phyloP scores from a whole-genome alignment of 1,284 basidiomycete genomes.

The Fistulinella cinereoalba region DNA sequence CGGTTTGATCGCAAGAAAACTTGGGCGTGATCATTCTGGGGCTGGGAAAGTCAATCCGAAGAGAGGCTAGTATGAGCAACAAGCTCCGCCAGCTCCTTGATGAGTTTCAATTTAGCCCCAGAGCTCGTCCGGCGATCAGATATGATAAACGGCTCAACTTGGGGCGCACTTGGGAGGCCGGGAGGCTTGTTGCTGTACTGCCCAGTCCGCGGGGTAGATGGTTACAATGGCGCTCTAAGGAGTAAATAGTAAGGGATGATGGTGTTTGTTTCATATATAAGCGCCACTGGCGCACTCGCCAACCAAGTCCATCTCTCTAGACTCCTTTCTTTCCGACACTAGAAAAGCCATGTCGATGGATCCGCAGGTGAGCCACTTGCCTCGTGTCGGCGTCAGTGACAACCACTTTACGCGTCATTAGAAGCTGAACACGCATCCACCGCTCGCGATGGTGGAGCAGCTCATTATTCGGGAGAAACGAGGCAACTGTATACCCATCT shows the following conservation, averaged over 20 bases:
- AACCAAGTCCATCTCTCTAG: background rate
- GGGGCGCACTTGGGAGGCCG: background rate
- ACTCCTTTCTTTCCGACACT: background rate
- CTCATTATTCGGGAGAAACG: slow-evolving; percentile 73
- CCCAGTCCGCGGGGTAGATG: too few relatives aligned
- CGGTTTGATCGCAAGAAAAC: slow-evolving; percentile 73
- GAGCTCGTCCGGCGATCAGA: too few relatives aligned
- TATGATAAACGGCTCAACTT: background rate
- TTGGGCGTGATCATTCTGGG: slow-evolving; percentile 72
- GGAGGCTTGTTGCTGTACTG: too few relatives aligned
- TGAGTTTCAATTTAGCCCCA: too few relatives aligned
- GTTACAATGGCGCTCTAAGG: too few relatives aligned
- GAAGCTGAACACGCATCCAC: slow-evolving; percentile 65
- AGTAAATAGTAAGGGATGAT: background rate
- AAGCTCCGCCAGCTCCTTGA: too few relatives aligned
- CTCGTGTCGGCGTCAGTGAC: background rate
- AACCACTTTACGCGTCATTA: slow-evolving; percentile 28
- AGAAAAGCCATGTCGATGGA: slow-evolving; percentile 46
- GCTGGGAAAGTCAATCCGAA: background rate
- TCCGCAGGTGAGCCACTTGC: slow-evolving; percentile 46
- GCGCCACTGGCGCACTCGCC: background rate
- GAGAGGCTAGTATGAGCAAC: too few relatives aligned
- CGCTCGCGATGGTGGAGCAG: slow-evolving; percentile 67
- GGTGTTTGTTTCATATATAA: slow-evolving; percentile 7
- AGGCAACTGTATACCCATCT: slow-evolving; percentile 93